Conservation (phyloP, 257 asterid genomes). For the Salvia hispanica region DNA sequence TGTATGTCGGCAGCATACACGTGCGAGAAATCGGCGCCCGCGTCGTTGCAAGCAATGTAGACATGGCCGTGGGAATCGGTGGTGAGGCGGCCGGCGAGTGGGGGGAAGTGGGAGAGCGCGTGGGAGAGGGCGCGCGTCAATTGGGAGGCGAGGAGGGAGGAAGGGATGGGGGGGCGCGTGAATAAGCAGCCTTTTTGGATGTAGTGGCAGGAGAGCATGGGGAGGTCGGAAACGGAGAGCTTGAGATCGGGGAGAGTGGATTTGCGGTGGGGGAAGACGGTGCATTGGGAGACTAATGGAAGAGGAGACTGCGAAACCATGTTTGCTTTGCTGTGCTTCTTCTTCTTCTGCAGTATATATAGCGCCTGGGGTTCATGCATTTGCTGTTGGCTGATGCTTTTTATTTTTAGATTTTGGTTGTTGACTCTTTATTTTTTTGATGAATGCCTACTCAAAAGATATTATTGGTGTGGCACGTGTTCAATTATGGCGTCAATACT, state of each 20-base stretch:
- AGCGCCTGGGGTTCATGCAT: too few species aligned
- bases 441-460: constrained; percentile 33
- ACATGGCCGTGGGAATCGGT: constrained; percentile 55
- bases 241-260: constrained; percentile 46
- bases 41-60: constrained; percentile 60
- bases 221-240: constrained; percentile 74
- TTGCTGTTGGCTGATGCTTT: not conserved
- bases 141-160: constrained; percentile 38
- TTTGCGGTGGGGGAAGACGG: constrained; percentile 46
- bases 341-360: not conserved
- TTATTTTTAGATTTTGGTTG: not conserved
- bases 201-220: constrained; percentile 80
- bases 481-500: not conserved
- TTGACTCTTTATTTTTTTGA: constrained; percentile 37
- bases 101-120: constrained; percentile 58
- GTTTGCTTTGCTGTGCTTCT: constrained; percentile 6
- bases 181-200: constrained; percentile 70
- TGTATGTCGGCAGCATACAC: constrained; percentile 41
- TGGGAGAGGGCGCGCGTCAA: constrained; percentile 44
- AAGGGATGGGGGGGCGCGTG: constrained; percentile 40
- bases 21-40: constrained; percentile 57
- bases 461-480: constrained; percentile 43
- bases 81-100: constrained; percentile 62
- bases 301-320: constrained; percentile 49
- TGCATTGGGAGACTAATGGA: constrained; percentile 39